Conservation (phyloP, 1,284 basidiomycete genomes). For the Ganoderma leucocontextum region DNA sequence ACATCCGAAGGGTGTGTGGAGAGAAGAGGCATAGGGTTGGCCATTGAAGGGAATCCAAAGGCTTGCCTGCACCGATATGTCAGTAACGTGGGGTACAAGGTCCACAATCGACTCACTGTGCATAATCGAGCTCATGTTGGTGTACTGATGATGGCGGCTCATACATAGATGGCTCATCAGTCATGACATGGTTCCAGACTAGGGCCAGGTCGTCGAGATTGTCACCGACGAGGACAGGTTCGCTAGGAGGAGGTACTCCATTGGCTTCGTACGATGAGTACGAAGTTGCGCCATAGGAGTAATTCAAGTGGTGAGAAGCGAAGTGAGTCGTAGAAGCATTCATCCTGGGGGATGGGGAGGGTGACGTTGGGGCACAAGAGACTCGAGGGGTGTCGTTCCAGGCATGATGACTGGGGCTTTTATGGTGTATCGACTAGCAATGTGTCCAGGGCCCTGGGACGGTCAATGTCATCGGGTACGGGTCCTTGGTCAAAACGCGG, state of each 20-base stretch:
- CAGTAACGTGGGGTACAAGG: neutral
- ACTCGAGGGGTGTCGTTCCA: neutral
- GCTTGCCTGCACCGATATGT: neutral
- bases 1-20: neutral
- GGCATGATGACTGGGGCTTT: neutral
- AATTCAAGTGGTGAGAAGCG: neutral
- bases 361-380: neutral
- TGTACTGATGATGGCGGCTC: neutral
- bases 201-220: neutral
- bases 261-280: neutral
- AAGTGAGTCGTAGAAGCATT: neutral
- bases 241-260: neutral
- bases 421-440: constrained; percentile 1
- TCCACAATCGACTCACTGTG: neutral
- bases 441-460: neutral
- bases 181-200: neutral
- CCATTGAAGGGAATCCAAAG: neutral
- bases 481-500: constrained; percentile 2
- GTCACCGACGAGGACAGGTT: neutral
- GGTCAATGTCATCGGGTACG: constrained; percentile 3
- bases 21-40: neutral
- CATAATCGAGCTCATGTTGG: neutral
- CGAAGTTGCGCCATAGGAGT: neutral
- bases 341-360: neutral
- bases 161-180: neutral